Base-by-base conservation (phyloP, 768 basidiomycete genomes). In the Hortiboletus flavorubellus region DNA sequence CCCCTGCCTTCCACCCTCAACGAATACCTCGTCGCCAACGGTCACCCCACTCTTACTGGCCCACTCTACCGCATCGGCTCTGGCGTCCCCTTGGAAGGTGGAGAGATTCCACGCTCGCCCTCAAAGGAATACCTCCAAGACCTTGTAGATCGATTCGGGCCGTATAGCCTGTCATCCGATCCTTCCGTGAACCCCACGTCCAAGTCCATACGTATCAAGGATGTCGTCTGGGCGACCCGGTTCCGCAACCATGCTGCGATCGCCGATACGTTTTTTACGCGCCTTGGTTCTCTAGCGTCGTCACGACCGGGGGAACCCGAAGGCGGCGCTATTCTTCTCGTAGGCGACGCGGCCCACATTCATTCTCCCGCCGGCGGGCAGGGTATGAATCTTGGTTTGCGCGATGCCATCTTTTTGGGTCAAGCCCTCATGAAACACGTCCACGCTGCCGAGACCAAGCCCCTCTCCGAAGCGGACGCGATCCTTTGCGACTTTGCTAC, bases 331-430 rank as follows among this genome's bases (percentile, higher is more conserved):
- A 53, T 71, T 39, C 11, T 71, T 34, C 64, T 80, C 43, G 46
- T 77, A 2, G 78, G 78, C 1, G 78, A 80, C 59, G 80, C 81
- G 1, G 82, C 81, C 21, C 73, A 79, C 21, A 76, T 81, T 46
- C 82, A 82, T 51, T 78, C 82, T 2, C 81, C 82, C 5, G 72
- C 75, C 2, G 81, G 82, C 4, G 82, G 82, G 1, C 82, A 83
- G 57, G 82, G 82, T 8, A 80, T 84, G 81, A 82, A 82, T 55
- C 75, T 83, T 23, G 81, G 81, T 10, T 64, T 84, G 23, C 75
- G 82, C 11, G 82, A 83, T 52, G 80, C 78, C 1, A 58, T 81
- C 14, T 69, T 72, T 45, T 69, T 83, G 12, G 80, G 75, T 4
- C 72, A 76, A 15, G 72, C 66, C 0, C 61, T 84, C 43, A 63